Conservation (phyloP, 768 basidiomycete species). For the Rubroboletus pulcherrimus region DNA sequence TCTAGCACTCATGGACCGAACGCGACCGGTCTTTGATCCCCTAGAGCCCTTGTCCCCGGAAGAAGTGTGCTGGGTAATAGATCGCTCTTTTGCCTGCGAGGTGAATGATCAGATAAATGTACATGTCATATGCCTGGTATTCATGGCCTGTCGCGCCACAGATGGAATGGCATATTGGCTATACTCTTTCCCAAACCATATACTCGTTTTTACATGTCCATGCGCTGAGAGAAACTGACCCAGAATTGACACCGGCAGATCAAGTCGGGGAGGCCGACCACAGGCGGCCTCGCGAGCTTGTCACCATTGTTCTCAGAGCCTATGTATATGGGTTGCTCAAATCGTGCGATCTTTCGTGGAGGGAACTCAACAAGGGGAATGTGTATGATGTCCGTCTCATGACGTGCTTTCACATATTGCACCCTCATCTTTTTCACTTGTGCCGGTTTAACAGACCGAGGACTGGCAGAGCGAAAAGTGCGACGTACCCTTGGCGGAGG, state of each 20-base stretch:
- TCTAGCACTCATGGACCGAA: slow-evolving; percentile 43
- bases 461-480: slow-evolving; percentile 91
- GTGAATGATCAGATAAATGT: slow-evolving; percentile 39
- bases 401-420: slow-evolving; percentile 11
- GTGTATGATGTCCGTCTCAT: slow-evolving; percentile 66
- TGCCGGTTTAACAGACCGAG: slow-evolving; percentile 52
- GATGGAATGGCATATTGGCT: slow-evolving; percentile 88
- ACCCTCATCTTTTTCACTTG: slow-evolving; percentile 11
- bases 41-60: slow-evolving; percentile 61
- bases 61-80: slow-evolving; percentile 87
- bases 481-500: slow-evolving; percentile 72
- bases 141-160: slow-evolving; percentile 31
- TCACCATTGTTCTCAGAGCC: slow-evolving; percentile 66
- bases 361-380: slow-evolving; percentile 71
- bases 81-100: slow-evolving; percentile 74
- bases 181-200: slow-evolving; percentile 81
- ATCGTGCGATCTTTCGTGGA: slow-evolving; percentile 77
- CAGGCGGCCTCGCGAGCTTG: slow-evolving; percentile 53
- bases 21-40: slow-evolving; percentile 56
- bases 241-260: slow-evolving; percentile 41
- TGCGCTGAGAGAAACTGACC: slow-evolving; percentile 55
- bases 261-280: slow-evolving; percentile 33
- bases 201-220: slow-evolving; percentile 77
- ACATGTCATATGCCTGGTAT: slow-evolving; percentile 8
- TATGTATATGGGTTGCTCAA: slow-evolving; percentile 70